Base-by-base conservation (phyloP, 345 rosid species). In the Hevea brasiliensis region DNA sequence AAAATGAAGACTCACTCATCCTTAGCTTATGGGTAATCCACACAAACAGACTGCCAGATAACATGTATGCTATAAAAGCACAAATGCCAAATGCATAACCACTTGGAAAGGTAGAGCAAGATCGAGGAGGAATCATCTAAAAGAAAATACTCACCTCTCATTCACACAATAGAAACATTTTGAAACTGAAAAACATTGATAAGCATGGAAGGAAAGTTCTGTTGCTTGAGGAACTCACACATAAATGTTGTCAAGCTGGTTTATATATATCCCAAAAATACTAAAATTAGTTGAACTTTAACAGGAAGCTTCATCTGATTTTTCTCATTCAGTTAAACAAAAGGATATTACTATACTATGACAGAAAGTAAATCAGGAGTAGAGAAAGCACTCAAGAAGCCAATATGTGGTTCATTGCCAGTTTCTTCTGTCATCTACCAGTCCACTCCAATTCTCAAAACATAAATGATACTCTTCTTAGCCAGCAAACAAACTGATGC, bases 381-480 rank as follows among this genome's bases (percentile, higher is more conserved):
- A 48, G 37, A 53, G 10, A 42, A 51, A 24, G 37, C 24, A 60
- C 51, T 23, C 59, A 45, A 65, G 59, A 68, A 45, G 47, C 54
- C 24, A 55, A 47, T 20, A n/a, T 8, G 29, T 9, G 54, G 35
- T 57, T 17, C 3, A 68, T 27, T n/a, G 44, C 21, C 35, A 18
- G 12, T 67, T 60, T 64, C 18, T 26, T n/a, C 18, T 18, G 23
- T 51, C 67, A 61, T 68, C 65, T 26, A 3, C 57, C 6, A 42
- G 14, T 61, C 73, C 37, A 57, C 23, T 67, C 55, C 53, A 65
- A 37, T 45, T 69, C 70, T 42, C 53, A 65, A 45, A 73, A 70
- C 26, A 14, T 6, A 29, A 63, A 62, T 37, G 35, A 50, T 50
- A 72, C 42, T 67, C 63, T n/a, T 45, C 72, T 32, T 59, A 7